Conservation (phyloP, 257 asterid species). For the Salvia miltiorrhiza region DNA sequence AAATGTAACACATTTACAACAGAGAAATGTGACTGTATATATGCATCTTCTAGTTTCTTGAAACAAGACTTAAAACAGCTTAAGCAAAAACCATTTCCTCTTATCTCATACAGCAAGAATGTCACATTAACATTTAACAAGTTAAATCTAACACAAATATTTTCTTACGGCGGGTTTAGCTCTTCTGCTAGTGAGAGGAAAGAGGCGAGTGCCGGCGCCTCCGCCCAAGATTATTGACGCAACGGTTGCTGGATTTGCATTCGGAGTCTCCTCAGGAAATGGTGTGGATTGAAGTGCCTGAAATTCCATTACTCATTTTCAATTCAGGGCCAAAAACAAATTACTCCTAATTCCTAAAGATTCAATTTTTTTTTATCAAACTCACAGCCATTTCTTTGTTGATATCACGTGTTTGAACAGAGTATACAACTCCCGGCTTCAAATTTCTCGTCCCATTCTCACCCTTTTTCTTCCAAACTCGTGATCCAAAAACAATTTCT, state of each 20-base stretch:
- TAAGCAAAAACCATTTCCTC: background rate
- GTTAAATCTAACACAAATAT: background rate
- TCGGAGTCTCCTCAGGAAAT: slow-evolving; percentile 35
- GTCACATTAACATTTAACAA: background rate
- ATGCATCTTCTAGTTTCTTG: background rate
- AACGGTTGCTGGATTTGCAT: slow-evolving; percentile 71
- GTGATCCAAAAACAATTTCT: slow-evolving; percentile 28
- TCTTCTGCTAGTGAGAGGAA: slow-evolving; percentile 86
- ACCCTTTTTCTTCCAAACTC: slow-evolving; percentile 27
- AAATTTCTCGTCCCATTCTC: slow-evolving; percentile 24
- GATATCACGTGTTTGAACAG: slow-evolving; percentile 65
- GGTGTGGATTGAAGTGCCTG: slow-evolving; percentile 52
- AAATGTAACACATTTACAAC: background rate
- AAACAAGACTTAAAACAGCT: background rate
- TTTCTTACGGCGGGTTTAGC: slow-evolving; percentile 93
- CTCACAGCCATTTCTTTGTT: slow-evolving; percentile 60
- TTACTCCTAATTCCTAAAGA: background rate
- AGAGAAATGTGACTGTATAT: background rate
- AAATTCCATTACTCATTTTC: slow-evolving; percentile 19
- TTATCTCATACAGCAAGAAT: background rate
- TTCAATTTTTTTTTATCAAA: background rate
- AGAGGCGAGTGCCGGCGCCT: slow-evolving; percentile 97
- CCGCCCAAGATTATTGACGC: slow-evolving; percentile 90
- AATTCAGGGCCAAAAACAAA: background rate
- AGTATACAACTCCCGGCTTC: slow-evolving; percentile 57